Conservation (phyloP, 179 eudicot species). For the Gypsophila paniculata region DNA sequence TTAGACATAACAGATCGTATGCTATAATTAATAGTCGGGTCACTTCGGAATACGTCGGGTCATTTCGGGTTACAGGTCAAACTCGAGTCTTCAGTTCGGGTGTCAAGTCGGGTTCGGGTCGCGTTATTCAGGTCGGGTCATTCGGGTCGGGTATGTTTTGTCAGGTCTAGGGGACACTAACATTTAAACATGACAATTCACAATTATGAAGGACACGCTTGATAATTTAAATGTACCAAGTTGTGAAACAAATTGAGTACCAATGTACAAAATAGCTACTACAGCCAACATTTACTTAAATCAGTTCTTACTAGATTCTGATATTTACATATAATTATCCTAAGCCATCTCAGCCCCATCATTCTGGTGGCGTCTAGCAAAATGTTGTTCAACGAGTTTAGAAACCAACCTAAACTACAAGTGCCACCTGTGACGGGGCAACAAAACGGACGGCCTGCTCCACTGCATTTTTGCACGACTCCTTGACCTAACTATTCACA, state of each 20-base stretch:
- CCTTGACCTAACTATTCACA: slow-evolving; percentile 19
- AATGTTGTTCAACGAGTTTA: not conserved
- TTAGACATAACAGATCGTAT: no score
- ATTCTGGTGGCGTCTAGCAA: slow-evolving; percentile 18
- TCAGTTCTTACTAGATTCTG: not conserved
- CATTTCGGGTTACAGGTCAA: no score
- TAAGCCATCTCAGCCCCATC: slow-evolving; percentile 19
- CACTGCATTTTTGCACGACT: slow-evolving; percentile 9
- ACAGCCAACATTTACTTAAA: not conserved
- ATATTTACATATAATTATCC: slow-evolving; percentile 27
- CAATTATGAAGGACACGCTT: not conserved
- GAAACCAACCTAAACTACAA: slow-evolving; percentile 20
- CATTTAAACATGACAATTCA: no score
- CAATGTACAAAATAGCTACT: not conserved
- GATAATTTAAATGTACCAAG: not conserved
- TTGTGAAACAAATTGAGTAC: slow-evolving; percentile 1
- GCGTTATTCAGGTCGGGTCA: no score
- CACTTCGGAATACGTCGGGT: no score
- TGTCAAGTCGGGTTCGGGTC: no score
- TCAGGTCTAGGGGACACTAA: no score
- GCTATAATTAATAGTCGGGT: no score
- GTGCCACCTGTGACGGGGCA: slow-evolving; percentile 10
- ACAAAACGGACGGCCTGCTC: slow-evolving; percentile 1
- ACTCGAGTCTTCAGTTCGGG: no score
- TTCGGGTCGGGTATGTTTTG: no score